A percentile compares a stretch with the other conserved stretches of the same genome.
Conservation (phyloP, 768 basidiomycete genomes). For the Cystofilobasidium ferigula region DNA sequence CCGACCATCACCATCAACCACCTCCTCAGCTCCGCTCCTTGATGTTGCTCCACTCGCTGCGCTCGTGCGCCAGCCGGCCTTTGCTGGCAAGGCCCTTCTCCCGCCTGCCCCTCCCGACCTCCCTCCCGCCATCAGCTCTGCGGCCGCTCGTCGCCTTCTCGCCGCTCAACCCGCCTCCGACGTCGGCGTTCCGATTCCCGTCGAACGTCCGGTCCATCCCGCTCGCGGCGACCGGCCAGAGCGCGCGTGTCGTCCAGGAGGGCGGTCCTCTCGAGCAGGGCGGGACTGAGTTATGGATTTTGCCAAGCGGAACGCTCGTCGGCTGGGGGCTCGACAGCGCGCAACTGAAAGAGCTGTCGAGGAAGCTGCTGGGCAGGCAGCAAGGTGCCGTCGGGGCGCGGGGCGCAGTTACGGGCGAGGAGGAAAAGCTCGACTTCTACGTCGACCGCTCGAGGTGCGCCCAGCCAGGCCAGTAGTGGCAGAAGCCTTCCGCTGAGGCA, state of each 20-base stretch:
- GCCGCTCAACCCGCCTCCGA: background rate
- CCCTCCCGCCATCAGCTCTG: background rate
- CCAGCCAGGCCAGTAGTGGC: too few species aligned
- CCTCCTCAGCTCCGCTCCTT: background rate
- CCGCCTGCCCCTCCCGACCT: background rate
- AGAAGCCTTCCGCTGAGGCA: background rate
- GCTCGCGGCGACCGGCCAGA: background rate
- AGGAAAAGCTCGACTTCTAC: constrained; percentile 1
- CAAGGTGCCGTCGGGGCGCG: background rate
- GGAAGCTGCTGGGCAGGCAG: background rate
- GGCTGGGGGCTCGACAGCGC: background rate
- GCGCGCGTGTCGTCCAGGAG: background rate
- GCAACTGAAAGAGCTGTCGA: background rate
- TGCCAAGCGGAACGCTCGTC: background rate
- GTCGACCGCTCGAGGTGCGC: background rate
- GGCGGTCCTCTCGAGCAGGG: background rate
- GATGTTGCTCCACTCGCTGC: background rate
- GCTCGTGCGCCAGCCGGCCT: background rate
- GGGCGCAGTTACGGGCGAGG: background rate
- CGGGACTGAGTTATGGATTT: background rate
- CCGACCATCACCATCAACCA: too few species aligned
- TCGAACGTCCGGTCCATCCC: background rate
- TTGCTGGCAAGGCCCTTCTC: background rate
- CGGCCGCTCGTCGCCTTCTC: constrained; percentile 2
- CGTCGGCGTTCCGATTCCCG: background rate